phyloP scores from a whole-genome alignment of 2,329 filamentous ascomycete species.

The Penicillium janthinellum region DNA sequence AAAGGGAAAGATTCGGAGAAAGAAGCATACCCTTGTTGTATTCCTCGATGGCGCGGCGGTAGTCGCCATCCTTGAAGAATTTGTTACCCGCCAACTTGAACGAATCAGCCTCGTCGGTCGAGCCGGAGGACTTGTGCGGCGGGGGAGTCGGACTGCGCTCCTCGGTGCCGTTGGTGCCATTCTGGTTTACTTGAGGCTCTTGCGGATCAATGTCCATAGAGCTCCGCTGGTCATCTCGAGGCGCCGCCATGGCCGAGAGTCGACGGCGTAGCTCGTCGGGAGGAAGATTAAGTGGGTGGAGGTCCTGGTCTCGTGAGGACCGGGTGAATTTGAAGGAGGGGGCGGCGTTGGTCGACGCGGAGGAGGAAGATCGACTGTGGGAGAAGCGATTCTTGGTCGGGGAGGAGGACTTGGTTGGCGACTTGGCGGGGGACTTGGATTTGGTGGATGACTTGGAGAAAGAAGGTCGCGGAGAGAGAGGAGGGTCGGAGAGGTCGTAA shows the following conservation, averaged over 20 bases:
- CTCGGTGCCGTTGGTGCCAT: conserved; percentile 36
- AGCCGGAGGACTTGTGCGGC: conserved; percentile 51
- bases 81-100: conserved; percentile 95
- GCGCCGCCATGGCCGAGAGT: conserved; percentile 60
- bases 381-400: conserved; percentile 28
- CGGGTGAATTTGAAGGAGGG: conserved; percentile 40
- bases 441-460: conserved; percentile 33
- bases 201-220: conserved; percentile 75
- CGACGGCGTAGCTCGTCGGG: conserved; percentile 81
- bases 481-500: conserved; percentile 28
- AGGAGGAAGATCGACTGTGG: conserved; percentile 38
- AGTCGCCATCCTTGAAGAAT: conserved; percentile 94
- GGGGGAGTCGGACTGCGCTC: conserved; percentile 50
- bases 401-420: conserved; percentile 20
- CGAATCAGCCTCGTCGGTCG: conserved; percentile 76
- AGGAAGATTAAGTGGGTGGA: conserved; percentile 85
- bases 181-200: conserved; percentile 49
- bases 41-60: conserved; percentile 81
- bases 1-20: conserved; percentile 5
- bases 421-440: conserved; percentile 24
- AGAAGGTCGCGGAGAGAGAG: conserved; percentile 34
- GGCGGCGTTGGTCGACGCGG: conserved; percentile 30
- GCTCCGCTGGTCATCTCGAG: conserved; percentile 52
- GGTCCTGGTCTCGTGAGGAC: conserved; percentile 56
- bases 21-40: conserved; percentile 83